These are phyloP conservation scores for Pythium coloratum DNA, from an alignment of 352 stramenopile species.

Conservation along the genomic window DNA sequence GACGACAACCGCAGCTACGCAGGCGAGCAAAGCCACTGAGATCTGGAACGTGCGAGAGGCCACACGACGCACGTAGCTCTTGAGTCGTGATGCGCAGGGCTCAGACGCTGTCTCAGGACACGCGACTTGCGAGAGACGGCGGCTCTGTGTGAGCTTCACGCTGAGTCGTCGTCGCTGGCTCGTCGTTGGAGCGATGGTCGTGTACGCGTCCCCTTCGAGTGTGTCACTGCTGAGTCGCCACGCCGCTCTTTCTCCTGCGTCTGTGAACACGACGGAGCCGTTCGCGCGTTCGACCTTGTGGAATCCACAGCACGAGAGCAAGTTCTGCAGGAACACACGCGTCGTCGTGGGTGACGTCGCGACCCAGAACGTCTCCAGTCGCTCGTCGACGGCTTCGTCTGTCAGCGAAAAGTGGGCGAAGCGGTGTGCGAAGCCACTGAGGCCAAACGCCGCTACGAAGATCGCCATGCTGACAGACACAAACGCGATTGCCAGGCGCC, in stretches of 20 bases:
- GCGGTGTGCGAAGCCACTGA: conserved; percentile 44
- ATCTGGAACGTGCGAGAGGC: conserved; percentile 22
- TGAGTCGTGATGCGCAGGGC: conserved; percentile 20
- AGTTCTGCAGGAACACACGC: conserved; percentile 30
- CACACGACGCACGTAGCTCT: conserved; percentile 17
- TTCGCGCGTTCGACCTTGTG: conserved; percentile 23
- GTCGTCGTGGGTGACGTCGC: conserved; percentile 19
- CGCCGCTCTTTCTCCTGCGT: conserved; percentile 14
- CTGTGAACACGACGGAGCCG: conserved; percentile 20
- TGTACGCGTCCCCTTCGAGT: conserved; percentile 6
- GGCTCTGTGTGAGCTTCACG: neutral
- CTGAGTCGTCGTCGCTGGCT: conserved; percentile 19
- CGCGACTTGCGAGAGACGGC: conserved; percentile 19
- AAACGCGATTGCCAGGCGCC: conserved; percentile 34
- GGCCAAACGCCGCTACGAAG: conserved; percentile 43
- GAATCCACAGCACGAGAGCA: conserved; percentile 28
- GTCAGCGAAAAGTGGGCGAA: conserved; percentile 24
- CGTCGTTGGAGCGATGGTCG: neutral
- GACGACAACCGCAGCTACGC: neutral
- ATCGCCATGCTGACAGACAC: conserved; percentile 34
- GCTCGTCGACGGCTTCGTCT: conserved; percentile 23
- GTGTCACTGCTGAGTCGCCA: conserved; percentile 18
- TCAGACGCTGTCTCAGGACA: conserved; percentile 17
- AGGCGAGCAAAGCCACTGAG: conserved; percentile 4
- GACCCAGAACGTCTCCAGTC: conserved; percentile 24